These are phyloP conservation scores for Penicillium soppii DNA, from an alignment of 495 filamentous ascomycete genomes.

Conservation along the genomic window DNA sequence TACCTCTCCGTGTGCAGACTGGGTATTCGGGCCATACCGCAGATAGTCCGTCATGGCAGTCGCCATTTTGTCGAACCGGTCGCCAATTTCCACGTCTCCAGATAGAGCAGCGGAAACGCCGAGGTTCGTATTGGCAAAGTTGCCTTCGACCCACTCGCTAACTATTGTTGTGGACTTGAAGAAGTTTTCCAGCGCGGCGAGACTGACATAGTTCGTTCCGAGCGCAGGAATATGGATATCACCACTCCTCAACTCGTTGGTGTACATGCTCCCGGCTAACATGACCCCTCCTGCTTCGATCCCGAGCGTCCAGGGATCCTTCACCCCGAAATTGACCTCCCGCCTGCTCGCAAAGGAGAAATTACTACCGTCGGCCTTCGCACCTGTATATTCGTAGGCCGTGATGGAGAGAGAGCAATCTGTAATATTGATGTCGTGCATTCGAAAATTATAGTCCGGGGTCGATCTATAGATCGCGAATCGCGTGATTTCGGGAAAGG, in stretches of 20 bases:
- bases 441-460: background rate
- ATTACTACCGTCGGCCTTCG: slow-evolving; percentile 11
- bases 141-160: slow-evolving; percentile 12
- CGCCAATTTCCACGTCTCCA: slow-evolving; percentile 9
- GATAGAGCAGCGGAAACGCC: slow-evolving; percentile 10
- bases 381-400: slow-evolving; percentile 11
- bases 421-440: slow-evolving; percentile 14
- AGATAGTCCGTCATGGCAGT: slow-evolving; percentile 18
- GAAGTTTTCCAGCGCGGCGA: slow-evolving; percentile 7
- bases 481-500: slow-evolving; percentile 15
- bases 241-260: background rate
- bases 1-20: slow-evolving; percentile 7
- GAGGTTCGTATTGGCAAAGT: slow-evolving; percentile 10
- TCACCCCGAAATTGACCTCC: slow-evolving; percentile 13
- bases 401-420: slow-evolving; percentile 17
- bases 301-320: slow-evolving; percentile 10
- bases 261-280: background rate
- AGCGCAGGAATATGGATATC: background rate
- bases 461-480: slow-evolving; percentile 16
- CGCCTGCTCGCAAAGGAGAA: slow-evolving; percentile 7
- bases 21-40: slow-evolving; percentile 13
- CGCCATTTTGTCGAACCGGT: slow-evolving; percentile 16
- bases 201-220: background rate
- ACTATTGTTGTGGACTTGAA: slow-evolving; percentile 10
- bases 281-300: background rate